A percentile compares a stretch with the other conserved stretches of the same genome.
Evolutionary conservation across 1,284 basidiomycete genomes (phyloP).

Genomic region (Jaminaea rosea): DNA sequence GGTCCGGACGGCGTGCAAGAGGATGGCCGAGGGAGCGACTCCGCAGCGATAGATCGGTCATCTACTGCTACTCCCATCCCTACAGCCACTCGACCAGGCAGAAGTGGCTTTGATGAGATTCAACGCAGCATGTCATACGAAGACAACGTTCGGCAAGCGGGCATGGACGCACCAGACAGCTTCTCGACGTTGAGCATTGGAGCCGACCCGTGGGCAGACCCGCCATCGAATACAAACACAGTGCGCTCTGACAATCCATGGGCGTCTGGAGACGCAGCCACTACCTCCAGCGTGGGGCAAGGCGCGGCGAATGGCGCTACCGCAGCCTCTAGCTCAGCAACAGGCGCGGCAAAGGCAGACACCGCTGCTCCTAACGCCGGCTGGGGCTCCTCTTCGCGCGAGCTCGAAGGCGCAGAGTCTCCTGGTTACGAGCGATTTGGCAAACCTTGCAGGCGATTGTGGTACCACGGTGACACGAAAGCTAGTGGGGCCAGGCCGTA

Average conservation of each 20-base stretch:
- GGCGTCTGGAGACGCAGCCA: no score
- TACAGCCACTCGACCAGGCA: neutral
- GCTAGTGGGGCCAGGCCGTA: neutral
- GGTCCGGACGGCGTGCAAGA: neutral
- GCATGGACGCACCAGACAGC: neutral
- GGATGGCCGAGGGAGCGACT: neutral
- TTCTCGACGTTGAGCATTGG: neutral
- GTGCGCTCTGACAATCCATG: neutral
- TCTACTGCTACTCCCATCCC: neutral
- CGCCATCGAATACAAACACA: no score
- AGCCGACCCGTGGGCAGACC: neutral
- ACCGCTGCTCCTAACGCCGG: neutral
- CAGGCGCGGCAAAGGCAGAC: neutral
- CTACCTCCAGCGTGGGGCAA: neutral
- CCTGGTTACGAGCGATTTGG: neutral
- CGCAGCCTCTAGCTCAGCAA: no score
- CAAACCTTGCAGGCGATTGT: neutral
- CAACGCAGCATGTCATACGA: neutral
- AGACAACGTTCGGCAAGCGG: no score
- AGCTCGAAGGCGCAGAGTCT: neutral
- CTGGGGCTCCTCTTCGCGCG: no score
- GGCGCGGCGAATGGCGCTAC: no score
- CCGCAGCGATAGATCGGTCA: no score
- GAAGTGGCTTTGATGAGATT: neutral
- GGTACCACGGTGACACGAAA: neutral